These are phyloP conservation scores for Sonneratia alba DNA, from an alignment of 345 rosid genomes.

Conservation along the genomic window DNA sequence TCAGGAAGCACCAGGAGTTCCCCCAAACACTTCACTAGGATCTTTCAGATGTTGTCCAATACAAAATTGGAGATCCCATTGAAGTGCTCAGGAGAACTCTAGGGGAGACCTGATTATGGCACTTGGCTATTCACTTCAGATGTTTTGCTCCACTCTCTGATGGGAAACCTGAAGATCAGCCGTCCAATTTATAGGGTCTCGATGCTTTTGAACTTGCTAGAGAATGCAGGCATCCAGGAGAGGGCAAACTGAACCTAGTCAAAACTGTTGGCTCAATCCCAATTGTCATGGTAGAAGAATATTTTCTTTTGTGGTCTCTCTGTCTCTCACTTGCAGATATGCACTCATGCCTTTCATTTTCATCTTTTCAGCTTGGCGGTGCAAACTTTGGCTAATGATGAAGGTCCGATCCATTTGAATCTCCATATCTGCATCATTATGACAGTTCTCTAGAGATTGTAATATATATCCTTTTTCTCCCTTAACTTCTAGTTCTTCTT, in stretches of 20 bases:
- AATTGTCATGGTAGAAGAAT: not conserved
- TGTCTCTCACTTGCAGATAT: not conserved
- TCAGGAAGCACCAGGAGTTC: conserved; percentile 33
- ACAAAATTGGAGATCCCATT: conserved; percentile 8
- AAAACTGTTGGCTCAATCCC: not conserved
- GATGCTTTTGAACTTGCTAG: not conserved
- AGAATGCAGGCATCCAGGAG: not conserved
- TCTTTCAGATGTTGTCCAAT: not conserved
- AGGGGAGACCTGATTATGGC: conserved; percentile 18
- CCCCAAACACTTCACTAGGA: conserved; percentile 49
- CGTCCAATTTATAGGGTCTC: not conserved
- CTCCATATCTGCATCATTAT: not conserved
- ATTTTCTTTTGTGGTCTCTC: not conserved
- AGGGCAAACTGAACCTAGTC: conserved; percentile 1
- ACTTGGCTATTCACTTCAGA: not conserved
- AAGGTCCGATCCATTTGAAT: not conserved
- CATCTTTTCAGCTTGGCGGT: not conserved
- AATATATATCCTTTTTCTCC: not conserved
- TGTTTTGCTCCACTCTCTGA: not conserved
- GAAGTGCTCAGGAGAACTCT: conserved; percentile 41
- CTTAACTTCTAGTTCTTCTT: not conserved
- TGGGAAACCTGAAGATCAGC: not conserved
- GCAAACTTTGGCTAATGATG: not conserved
- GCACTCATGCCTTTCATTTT: not conserved
- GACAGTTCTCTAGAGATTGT: not conserved